A percentile compares a stretch with the other conserved stretches of the same genome.
These are phyloP conservation scores for Rhodamnia argentea DNA, from an alignment of 345 rosid genomes.

Conservation along the genomic window DNA sequence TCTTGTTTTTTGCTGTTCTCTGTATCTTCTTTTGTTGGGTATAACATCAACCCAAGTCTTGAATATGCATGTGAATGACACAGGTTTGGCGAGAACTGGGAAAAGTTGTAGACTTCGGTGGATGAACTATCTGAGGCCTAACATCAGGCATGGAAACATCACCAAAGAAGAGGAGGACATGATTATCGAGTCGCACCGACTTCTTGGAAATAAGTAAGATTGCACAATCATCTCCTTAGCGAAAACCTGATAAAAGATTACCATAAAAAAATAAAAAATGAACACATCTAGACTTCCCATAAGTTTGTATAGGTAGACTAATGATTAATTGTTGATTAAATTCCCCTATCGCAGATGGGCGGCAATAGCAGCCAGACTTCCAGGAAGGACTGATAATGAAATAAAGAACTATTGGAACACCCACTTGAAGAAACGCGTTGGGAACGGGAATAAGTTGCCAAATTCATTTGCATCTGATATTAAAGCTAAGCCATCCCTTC, in stretches of 20 bases:
- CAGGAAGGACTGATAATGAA: slow-evolving; percentile 9
- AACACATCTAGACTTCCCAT: no score
- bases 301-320: neutral
- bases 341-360: slow-evolving; percentile 2
- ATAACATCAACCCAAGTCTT: neutral
- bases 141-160: slow-evolving; percentile 2
- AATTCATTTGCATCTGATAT: neutral
- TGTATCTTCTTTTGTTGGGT: neutral
- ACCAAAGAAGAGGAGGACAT: neutral
- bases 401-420: slow-evolving; percentile 10
- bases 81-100: slow-evolving; percentile 2
- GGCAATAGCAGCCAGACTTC: neutral
- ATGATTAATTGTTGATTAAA: neutral
- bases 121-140: slow-evolving; percentile 11
- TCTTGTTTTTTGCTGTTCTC: neutral
- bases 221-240: neutral
- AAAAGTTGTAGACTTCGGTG: slow-evolving; percentile 10
- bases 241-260: neutral
- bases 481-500: neutral
- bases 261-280: no score
- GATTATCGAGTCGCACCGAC: neutral
- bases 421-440: neutral
- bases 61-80: neutral
- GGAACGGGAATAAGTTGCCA: neutral
- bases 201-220: slow-evolving; percentile 1